Base-by-base conservation (phyloP, 139 green algal genomes). In the Dunaliella primolecta region DNA sequence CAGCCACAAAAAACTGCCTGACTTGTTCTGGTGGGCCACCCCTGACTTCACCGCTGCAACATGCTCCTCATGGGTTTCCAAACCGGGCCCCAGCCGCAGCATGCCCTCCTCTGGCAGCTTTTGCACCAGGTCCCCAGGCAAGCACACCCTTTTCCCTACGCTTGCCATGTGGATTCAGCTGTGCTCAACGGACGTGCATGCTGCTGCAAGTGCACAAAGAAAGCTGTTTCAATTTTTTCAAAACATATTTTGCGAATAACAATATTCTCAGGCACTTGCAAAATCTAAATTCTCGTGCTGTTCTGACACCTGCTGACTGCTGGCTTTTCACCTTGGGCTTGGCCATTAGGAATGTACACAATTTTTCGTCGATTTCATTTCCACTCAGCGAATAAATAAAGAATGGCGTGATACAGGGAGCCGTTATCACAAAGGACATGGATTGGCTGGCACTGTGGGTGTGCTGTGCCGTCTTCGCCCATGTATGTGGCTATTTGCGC, bases 111-210 rank as follows among this genome's bases (percentile, higher is more conserved):
- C 81, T 1, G 95, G 95, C 0, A 97, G 85, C 1, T 81, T 32
- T 20, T 92, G 36, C n/a, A 97, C 46, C 0, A 74, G 76, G 34
- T 98, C 94, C 1, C 95, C 95, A n/a, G 94, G 94, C 46, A 64
- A 64, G 46, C 46, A 64, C 46, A 64, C 46, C 46, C 7, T 64
- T 15, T 64, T 64, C 46, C 7, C 46, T 15, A 15, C 46, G 7
- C 46, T 64, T 64, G 7, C 46, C 7, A 25, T 64, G 46, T 25
- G 15, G 15, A 25, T 64, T 64, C 46, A 64, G 15, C 46, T 64
- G 7, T 64, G 46, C 46, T 25, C 46, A 64, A 15, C 46, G 15
- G 46, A n/a, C n/a, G n/a, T n/a, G n/a, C n/a, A n/a, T n/a, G n/a
- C n/a, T n/a, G n/a, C n/a, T n/a, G n/a, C n/a, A n/a, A n/a, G n/a